phyloP scores from a whole-genome alignment of 129 eudicot species.

The Kitagawia praeruptora region DNA sequence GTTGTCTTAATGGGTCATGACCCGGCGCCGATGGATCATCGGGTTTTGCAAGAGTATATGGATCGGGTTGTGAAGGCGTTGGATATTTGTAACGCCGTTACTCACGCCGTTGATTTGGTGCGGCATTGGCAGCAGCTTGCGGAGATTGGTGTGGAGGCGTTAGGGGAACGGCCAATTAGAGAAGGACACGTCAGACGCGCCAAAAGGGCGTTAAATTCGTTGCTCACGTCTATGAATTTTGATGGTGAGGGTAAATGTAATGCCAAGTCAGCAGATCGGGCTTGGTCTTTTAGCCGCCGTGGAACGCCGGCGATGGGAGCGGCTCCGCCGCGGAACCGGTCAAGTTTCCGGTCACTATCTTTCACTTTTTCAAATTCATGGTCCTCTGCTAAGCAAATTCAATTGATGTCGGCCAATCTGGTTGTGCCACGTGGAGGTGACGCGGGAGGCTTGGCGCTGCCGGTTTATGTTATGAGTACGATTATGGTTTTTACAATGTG shows the following conservation, averaged over 20 bases:
- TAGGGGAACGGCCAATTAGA: conserved; percentile 45
- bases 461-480: conserved; percentile 58
- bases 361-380: conserved; percentile 57
- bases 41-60: conserved; percentile 53
- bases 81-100: conserved; percentile 74
- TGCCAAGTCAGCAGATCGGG: conserved; percentile 36
- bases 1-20: conserved; percentile 58
- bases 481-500: conserved; percentile 66
- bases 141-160: conserved; percentile 47
- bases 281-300: conserved; percentile 52
- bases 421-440: conserved; percentile 74
- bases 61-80: conserved; percentile 69
- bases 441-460: conserved; percentile 46
- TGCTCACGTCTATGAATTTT: conserved; percentile 42
- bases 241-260: conserved; percentile 55
- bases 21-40: conserved; percentile 72
- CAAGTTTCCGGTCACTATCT: conserved; percentile 40
- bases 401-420: conserved; percentile 62
- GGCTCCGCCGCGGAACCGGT: conserved; percentile 23
- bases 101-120: conserved; percentile 57
- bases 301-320: conserved; percentile 12
- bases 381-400: conserved; percentile 78
- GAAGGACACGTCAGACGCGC: conserved; percentile 71
- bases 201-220: conserved; percentile 40
- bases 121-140: conserved; percentile 62